Evolutionary conservation across 768 basidiomycete genomes (phyloP), one percentile per base, ranked within the genome.

Genomic region (Ephemerocybe angulata): DNA sequence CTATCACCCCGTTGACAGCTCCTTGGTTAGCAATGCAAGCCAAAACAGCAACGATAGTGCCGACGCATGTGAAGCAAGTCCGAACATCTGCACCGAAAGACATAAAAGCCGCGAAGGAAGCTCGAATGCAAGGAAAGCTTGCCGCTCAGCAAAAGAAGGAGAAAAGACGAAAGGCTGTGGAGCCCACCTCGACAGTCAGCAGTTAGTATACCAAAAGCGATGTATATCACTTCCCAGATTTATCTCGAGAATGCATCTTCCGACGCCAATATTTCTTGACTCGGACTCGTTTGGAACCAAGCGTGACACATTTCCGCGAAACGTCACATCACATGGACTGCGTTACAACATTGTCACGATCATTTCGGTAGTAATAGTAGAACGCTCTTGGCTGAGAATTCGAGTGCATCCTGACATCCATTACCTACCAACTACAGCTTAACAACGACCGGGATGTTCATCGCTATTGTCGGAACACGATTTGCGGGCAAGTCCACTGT

Each of bases 1-100:
- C 75, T 28, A 67, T 90, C n/a, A 80, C 83, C 11, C 67, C 76
- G 19, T 64, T 88, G 13, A 70, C 76, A 15, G 89, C 90, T 0
- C 73, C 84, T 5, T 95, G 92, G 92, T 65, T 81, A 40, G 68
- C 67, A n/a, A 52, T 62, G 19, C 41, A 64, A 13, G 55, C 53
- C 35, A 63, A 56, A 15, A 54, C 68, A 17, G 21, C 37, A 25
- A 21, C 37, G 17, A 72, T 86, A 24, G 70, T 88, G 38, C 84
- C 87, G 2, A 91, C 90, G 0, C 87, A 91, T 63, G 77, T 93
- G 60, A 95, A 93, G 63, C 90, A 92, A 59, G 65, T 93, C 21
- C 78, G 79, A 17, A 94, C 93, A 2, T 83, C 85, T 27, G 82
- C 85, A 3, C 92, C 92, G 1, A 85, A 81, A 62, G 88, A 93